Evolutionary conservation across 345 rosid species (phyloP).

Genomic region (Eutrema yunnanense): DNA sequence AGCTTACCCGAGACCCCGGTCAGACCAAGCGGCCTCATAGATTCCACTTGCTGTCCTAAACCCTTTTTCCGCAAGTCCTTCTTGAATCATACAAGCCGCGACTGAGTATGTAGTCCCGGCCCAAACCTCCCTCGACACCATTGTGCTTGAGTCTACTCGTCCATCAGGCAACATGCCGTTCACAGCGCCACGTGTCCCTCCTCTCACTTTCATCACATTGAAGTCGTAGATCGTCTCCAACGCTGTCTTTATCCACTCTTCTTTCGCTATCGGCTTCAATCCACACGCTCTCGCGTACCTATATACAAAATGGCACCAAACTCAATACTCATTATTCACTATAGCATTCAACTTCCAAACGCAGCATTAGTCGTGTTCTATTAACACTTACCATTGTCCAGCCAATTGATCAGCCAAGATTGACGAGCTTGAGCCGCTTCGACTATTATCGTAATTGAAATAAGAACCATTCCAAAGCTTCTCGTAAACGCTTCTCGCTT

Average conservation of each 20-base stretch:
- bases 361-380: not conserved
- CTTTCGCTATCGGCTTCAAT: constrained; percentile 49
- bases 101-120: constrained; percentile 70
- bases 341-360: not conserved
- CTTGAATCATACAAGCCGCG: constrained; percentile 79
- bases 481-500: constrained; percentile 51
- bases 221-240: constrained; percentile 49
- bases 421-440: constrained; percentile 42
- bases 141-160: constrained; percentile 44
- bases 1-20: constrained; percentile 56
- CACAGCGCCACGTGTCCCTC: constrained; percentile 55
- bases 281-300: constrained; percentile 77
- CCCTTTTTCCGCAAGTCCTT: constrained; percentile 44
- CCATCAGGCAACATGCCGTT: constrained; percentile 73
- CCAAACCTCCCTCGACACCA: constrained; percentile 75
- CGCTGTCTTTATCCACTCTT: constrained; percentile 48
- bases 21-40: constrained; percentile 61
- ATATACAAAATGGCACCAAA: not conserved
- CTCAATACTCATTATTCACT: not conserved
- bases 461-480: constrained; percentile 83
- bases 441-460: constrained; percentile 57
- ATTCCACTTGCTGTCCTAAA: constrained; percentile 62
- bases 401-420: constrained; percentile 83
- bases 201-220: constrained; percentile 66
- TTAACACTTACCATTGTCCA: constrained; percentile 61